Conservation (phyloP, 2,329 filamentous ascomycete genomes). For the Cordyceps cateniannulata region DNA sequence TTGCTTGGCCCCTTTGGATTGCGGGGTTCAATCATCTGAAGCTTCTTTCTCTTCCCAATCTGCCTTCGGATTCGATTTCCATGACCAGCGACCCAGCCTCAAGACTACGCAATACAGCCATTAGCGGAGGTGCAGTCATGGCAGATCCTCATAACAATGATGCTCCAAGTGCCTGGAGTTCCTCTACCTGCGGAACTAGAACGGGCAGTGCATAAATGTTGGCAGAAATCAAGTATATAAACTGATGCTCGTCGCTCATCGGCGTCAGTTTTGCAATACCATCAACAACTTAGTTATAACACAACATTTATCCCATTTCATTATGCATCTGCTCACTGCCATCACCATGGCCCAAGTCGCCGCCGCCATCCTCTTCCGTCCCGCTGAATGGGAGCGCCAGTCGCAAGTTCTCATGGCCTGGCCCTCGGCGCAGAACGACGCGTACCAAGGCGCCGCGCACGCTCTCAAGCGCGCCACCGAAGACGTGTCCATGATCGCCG, state of each 20-base stretch:
- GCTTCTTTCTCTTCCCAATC: not conserved
- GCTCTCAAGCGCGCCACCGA: conserved; percentile 10
- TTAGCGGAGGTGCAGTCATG: not conserved
- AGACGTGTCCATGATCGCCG: conserved; percentile 21
- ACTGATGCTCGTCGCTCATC: not conserved
- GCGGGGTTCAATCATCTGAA: not conserved
- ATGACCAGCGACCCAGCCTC: not conserved
- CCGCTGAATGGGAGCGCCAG: conserved; percentile 9
- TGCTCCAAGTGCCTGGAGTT: not conserved
- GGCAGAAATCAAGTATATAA: not conserved
- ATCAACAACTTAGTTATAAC: not conserved
- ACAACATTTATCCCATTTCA: not conserved
- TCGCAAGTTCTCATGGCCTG: conserved; percentile 9
- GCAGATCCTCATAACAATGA: not conserved
- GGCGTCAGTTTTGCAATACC: too few relatives aligned
- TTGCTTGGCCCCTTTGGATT: not conserved
- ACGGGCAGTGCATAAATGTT: not conserved
- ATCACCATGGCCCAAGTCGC: conserved; percentile 3
- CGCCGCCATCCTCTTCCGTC: not conserved
- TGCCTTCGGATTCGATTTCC: not conserved
- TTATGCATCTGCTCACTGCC: not conserved
- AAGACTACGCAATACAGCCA: not conserved
- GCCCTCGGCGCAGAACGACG: conserved; percentile 6
- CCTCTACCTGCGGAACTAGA: not conserved
- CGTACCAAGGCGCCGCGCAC: not conserved